Evolutionary conservation across 495 filamentous ascomycete species (phyloP), one percentile per base, ranked within the genome.

Genomic region (Parachaetomium inaequale): DNA sequence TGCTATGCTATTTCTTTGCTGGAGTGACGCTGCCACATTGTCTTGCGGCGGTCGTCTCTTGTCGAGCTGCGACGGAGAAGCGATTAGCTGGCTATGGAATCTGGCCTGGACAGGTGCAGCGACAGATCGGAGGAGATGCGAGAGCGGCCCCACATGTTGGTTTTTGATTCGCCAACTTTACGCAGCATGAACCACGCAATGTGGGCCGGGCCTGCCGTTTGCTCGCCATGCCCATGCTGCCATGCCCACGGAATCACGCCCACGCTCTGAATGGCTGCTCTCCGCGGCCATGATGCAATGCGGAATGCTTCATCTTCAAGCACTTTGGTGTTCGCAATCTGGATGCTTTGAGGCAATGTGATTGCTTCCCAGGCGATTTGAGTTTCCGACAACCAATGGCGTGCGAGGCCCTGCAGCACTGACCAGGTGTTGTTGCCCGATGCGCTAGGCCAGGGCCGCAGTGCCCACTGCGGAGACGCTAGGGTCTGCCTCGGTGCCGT

Each of bases 391-490:
- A 40, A 40, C 12, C 43, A 21, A 23, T 12, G 45, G 3, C n/a
- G n/a, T n/a, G 8, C 17, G 10, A 25, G 43, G 2, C 23, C 46
- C 15, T 4, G 47, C 23, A 51, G 47, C 47, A 51, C 47, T 51
- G 47, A 51, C 47, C 47, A 51, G 26, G 47, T 15, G 47, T 51
- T 47, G 45, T 12, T 26, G n/a, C n/a, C n/a, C 40, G n/a, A 51
- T 51, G 28, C 28, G 49, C 49, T 51, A 31, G 43, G 43, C 43
- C 19, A 49, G 46, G 46, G 51, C 51, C 19, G 29, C 31, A 15
- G 51, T 34, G 23, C n/a, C 28, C 17, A 53, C 50, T 53, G 23
- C 53, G 53, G 53, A 42, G 53, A 55, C 53, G 53, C 53, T 40
- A 55, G 53, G 53, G 14, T n/a, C 34, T 23, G 29, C 8, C n/a